Conservation (phyloP, 306 rosid species). For the Arachis stenosperma region DNA sequence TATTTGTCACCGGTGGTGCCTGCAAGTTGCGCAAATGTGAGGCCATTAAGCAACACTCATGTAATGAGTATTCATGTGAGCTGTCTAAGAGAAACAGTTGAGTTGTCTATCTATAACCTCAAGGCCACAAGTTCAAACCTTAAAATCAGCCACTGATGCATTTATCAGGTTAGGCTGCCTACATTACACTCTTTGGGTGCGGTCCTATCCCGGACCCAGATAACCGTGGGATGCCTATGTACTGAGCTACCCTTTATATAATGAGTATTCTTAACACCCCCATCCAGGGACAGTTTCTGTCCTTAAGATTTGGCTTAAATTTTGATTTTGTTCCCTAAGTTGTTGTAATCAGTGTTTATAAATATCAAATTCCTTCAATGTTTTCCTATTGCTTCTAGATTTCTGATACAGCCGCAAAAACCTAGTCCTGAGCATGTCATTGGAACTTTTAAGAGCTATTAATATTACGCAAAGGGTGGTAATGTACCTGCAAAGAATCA, state of each 20-base stretch:
- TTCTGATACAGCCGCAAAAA: conserved; percentile 9
- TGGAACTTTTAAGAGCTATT: conserved; percentile 13
- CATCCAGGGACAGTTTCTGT: background rate
- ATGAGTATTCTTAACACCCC: conserved; percentile 9
- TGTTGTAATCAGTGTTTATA: conserved; percentile 4
- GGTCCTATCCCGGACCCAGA: too few relatives aligned
- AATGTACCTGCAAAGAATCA: conserved; percentile 74
- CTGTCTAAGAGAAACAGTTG: too few relatives aligned
- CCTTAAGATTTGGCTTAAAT: background rate
- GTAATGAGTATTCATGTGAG: background rate
- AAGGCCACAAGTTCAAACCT: too few relatives aligned
- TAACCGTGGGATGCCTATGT: too few relatives aligned
- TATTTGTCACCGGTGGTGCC: conserved; percentile 55
- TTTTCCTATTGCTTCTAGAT: background rate
- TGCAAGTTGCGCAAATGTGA: conserved; percentile 47
- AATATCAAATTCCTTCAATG: conserved; percentile 21
- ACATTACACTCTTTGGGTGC: too few relatives aligned
- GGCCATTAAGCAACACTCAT: conserved; percentile 28
- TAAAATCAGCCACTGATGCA: too few relatives aligned
- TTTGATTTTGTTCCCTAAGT: conserved; percentile 15
- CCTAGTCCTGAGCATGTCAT: background rate
- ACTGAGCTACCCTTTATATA: background rate
- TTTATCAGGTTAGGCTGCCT: too few relatives aligned
- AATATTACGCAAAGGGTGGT: conserved; percentile 24
- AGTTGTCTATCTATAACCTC: too few relatives aligned